Percentiles rank a stretch among this genome's conserved stretches.
Evolutionary conservation across 2,329 filamentous ascomycete genomes (phyloP).

Genomic region (Monilinia polystroma): DNA sequence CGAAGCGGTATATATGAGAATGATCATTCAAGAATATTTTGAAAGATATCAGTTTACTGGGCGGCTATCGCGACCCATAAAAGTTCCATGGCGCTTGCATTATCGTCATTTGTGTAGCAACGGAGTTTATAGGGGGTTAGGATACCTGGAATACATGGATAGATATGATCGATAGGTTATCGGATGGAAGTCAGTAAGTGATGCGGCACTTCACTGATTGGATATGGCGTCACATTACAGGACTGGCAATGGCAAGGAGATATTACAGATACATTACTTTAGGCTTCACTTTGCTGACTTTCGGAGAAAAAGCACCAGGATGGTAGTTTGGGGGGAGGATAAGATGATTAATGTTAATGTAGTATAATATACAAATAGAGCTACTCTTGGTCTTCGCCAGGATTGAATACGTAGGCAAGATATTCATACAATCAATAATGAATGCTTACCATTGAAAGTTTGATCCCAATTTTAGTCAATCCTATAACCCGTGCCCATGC

Average conservation of each 20-base stretch:
- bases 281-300: background rate
- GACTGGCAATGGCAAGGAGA: constrained; percentile 4
- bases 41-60: background rate
- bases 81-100: constrained; percentile 9
- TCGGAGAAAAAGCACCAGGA: background rate
- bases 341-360: background rate
- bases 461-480: background rate
- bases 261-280: background rate
- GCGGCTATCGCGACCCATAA: background rate
- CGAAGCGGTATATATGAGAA: background rate
- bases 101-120: constrained; percentile 23
- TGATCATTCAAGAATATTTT: background rate
- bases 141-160: constrained; percentile 3
- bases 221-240: constrained; percentile 10
- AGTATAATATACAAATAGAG: background rate
- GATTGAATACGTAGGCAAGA: background rate
- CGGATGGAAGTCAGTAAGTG: background rate
- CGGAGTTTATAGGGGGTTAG: constrained; percentile 23
- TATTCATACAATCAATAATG: background rate
- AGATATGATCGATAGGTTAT: background rate
- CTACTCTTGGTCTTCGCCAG: background rate
- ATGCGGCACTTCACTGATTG: background rate
- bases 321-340: background rate
- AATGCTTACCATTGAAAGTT: background rate
- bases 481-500: no score